A percentile compares a stretch with the other conserved stretches of the same genome.
Conservation (phyloP, 352 stramenopile species). For the Phytophthora syringae region DNA sequence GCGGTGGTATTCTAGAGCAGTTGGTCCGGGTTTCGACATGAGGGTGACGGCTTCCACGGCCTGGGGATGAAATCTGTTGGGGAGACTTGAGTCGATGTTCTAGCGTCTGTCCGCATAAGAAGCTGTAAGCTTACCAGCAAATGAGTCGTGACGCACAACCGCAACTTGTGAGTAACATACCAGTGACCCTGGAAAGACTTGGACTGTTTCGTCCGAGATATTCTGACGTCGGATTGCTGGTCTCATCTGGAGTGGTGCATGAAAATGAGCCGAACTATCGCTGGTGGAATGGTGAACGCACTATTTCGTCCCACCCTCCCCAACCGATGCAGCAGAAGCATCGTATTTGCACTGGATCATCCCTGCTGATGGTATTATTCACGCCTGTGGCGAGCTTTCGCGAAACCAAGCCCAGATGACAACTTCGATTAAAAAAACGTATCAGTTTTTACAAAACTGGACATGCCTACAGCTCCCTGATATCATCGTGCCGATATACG, state of each 20-base stretch:
- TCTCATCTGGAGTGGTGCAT: too few species aligned
- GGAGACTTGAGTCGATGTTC: too few species aligned
- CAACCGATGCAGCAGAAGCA: too few species aligned
- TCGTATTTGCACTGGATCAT: background rate
- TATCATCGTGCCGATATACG: conserved; percentile 27
- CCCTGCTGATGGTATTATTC: background rate
- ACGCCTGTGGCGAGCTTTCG: too few species aligned
- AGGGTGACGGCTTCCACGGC: too few species aligned
- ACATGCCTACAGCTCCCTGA: conserved; percentile 25
- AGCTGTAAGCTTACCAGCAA: conserved; percentile 11
- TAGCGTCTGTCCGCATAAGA: conserved; percentile 10
- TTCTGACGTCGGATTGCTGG: conserved; percentile 1
- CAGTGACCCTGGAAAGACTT: conserved; percentile 9
- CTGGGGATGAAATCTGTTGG: too few species aligned
- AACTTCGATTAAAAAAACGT: conserved; percentile 6
- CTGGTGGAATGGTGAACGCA: too few species aligned
- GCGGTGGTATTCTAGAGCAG: background rate
- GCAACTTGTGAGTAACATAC: conserved; percentile 25
- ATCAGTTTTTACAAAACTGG: conserved; percentile 22
- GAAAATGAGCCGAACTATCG: too few species aligned
- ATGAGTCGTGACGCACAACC: too few species aligned
- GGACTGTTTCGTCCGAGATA: background rate
- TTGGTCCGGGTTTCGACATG: too few species aligned
- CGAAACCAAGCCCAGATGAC: too few species aligned
- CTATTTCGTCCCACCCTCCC: too few species aligned